These are phyloP conservation scores for Triticum turgidum DNA, from an alignment of 176 grass and related monocot genomes.

Conservation along the genomic window DNA sequence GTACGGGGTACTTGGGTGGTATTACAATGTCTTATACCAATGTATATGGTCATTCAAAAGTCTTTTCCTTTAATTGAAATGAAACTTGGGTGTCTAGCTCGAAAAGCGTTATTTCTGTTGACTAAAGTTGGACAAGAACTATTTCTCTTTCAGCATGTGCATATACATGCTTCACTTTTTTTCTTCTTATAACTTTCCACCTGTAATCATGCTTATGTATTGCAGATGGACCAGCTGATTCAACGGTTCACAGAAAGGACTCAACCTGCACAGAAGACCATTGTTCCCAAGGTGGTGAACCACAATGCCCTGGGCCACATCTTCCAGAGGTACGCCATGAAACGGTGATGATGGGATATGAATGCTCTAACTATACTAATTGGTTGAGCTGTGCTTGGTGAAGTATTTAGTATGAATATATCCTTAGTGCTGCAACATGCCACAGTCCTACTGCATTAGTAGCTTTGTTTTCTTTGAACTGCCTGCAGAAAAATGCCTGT, in stretches of 20 bases:
- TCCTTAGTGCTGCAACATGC: neutral
- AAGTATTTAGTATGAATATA: neutral
- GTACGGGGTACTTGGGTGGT: neutral
- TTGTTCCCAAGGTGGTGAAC: neutral
- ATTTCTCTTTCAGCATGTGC: neutral
- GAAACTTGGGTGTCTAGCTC: neutral
- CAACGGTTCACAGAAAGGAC: neutral
- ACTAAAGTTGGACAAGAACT: neutral
- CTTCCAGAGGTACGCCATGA: neutral
- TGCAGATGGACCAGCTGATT: neutral
- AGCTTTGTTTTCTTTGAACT: neutral
- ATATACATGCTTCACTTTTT: neutral
- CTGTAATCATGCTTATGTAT: neutral
- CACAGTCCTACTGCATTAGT: neutral
- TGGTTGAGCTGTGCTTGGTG: neutral
- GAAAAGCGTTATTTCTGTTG: neutral
- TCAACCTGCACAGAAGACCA: neutral
- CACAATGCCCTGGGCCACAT: neutral
- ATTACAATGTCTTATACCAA: neutral
- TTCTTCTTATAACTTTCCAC: neutral
- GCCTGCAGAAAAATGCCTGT: no score
- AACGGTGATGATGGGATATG: neutral
- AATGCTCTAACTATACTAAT: neutral
- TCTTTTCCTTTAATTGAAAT: neutral
- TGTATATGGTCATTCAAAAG: neutral